Base-by-base conservation (phyloP, 108 stramenopile species). In the Seminavis robusta region DNA sequence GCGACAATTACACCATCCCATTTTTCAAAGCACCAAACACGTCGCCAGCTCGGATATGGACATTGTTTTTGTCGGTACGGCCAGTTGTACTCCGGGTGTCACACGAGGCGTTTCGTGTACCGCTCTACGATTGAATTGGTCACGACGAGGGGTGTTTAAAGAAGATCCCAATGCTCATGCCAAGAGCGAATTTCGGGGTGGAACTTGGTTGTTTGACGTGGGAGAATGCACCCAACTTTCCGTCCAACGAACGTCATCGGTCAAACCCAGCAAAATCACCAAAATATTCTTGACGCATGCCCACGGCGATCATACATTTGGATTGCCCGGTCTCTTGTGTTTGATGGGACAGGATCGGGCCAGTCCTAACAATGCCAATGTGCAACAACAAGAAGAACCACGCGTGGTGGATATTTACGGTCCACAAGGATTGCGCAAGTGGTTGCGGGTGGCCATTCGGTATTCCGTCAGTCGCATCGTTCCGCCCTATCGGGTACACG, bases 231-330 rank as follows among this genome's bases (percentile, higher is more conserved):
- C 95, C 9, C 57, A 86, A 69, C 74, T 83, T 2, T 81, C 81
- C 49, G 59, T 89, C 25, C 88, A 93, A 60, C 63, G 67, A 43
- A 88, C 91, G 0, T 32, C 69, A 13, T 73, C 74, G 26, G 45
- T 96, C 11, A 70, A 70, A 49, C 84, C 91, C 1, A 76, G 86
- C 28, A 91, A 86, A 47, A 83, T 94, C 11, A 71, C 74, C 5
- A 84, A 84, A 46, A 97, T 98, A 31, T 98, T 98, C 76, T 42
- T 97, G 26, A 96, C 97, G 0, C 97, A 98, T 67, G 81, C 80
- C 11, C 97, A 98, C 63, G 96, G 96, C 40, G 76, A 90, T 58
- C 89, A 96, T 59, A 71, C 74, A 47, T 95, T 97, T 69, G 97
- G 96, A 13, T 74, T 98, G 8, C 93, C 94, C 6, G 96, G 96